Evolutionary conservation across 1,284 basidiomycete species (phyloP).

Genomic region (Trametes sp.): DNA sequence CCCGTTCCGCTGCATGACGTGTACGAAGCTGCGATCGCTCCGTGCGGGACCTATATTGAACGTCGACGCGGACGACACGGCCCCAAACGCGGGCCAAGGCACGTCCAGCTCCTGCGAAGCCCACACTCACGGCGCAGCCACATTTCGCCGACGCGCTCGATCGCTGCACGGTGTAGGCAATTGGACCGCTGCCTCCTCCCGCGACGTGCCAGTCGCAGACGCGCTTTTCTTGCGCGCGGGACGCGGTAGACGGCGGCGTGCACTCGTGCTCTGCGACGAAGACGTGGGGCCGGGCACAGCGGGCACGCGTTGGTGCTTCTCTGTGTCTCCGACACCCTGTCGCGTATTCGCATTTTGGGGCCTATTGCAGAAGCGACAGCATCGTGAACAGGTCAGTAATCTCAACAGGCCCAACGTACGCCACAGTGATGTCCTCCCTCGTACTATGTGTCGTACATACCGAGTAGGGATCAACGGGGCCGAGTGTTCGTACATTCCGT

Average conservation of each 20-base stretch:
- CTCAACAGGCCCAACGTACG: background rate
- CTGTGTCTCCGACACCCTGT: background rate
- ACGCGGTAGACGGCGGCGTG: background rate
- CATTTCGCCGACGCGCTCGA: slow-evolving; percentile 24
- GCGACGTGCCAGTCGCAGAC: background rate
- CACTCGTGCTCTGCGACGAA: background rate
- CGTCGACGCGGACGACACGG: background rate
- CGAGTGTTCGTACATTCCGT: too few species aligned
- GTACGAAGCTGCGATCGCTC: background rate
- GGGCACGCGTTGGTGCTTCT: background rate
- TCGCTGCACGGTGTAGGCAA: background rate
- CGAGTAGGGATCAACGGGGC: too few species aligned
- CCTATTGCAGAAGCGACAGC: background rate
- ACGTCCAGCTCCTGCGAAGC: background rate
- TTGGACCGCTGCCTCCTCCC: background rate
- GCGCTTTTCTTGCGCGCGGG: background rate
- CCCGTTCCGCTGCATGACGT: slow-evolving; percentile 17
- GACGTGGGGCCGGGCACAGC: background rate
- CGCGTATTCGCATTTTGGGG: background rate
- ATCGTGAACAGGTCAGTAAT: background rate
- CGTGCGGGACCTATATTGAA: slow-evolving; percentile 14
- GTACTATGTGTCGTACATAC: too few species aligned
- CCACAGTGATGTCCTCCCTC: background rate
- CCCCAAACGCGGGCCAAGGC: background rate
- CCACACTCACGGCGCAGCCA: slow-evolving; percentile 28